Evolutionary conservation across 176 grass and related monocot genomes (phyloP).

Genomic region (Rhynchospora pubera): DNA sequence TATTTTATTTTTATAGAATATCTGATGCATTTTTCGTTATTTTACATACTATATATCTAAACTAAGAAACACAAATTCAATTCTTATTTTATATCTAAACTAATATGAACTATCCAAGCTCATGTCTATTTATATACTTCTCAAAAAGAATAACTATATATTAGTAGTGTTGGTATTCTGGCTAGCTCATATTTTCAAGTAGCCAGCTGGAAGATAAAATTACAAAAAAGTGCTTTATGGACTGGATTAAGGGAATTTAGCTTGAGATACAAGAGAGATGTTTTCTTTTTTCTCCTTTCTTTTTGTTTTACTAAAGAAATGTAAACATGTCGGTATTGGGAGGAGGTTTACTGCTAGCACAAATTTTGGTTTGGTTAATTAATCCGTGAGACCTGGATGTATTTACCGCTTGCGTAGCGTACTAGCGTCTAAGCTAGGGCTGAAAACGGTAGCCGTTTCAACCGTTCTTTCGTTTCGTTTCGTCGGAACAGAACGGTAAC

Average conservation of each 20-base stretch:
- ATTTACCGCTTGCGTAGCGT: conserved; percentile 1
- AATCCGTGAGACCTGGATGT: background rate
- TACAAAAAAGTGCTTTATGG: background rate
- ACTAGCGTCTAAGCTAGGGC: no score
- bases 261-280: conserved; percentile 4
- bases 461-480: no score
- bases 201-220: background rate
- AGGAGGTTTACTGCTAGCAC: background rate
- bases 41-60: background rate
- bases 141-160: background rate
- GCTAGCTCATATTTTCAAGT: background rate
- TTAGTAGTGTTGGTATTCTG: background rate
- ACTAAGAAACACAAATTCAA: background rate
- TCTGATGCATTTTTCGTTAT: background rate
- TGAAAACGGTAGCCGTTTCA: no score
- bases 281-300: no score
- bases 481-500: no score
- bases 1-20: background rate
- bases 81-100: no score
- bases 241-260: background rate
- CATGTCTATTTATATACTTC: background rate
- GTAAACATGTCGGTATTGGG: background rate
- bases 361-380: background rate
- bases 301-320: background rate
- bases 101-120: no score